Evolutionary conservation across 495 filamentous ascomycete species (phyloP), one percentile per base, ranked within the genome.

Genomic region (Penicillium antarcticum): DNA sequence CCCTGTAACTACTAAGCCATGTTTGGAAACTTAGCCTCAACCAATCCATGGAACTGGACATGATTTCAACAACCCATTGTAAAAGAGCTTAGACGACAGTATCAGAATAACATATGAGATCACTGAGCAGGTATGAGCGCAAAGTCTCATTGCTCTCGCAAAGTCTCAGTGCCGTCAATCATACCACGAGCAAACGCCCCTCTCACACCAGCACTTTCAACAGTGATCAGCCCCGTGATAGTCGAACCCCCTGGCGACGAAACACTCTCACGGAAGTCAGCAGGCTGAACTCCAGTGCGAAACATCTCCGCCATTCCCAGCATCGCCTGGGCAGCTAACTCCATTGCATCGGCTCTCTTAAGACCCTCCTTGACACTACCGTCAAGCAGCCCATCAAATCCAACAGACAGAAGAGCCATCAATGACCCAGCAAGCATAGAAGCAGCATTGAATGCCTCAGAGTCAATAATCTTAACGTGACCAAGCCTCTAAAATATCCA

Each of bases 331-430:
- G 55, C 53, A 16, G 52, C 53, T 33, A 68, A 48, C 42, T 61
- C 45, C 41, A 63, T 5, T 4, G 65, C 62, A 44, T 66, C 60
- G 9, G 48, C 18, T 37, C 61, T 45, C 5, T 56, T 44, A 2
- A 63, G n/a, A 0, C 65, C 65, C 56, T 60, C 55, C 3, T 40
- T 54, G 33, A 68, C 61, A 42, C 51, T 55, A 5, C 63, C 65
- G 44, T 68, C 63, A 24, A 63, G 24, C 21, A 66, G 53, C n/a
- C 62, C 65, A 18, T 66, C 60, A 35, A 63, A 16, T 8, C 60
- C 38, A 34, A 62, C 51, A 6, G 57, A 41, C 29, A 61, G 21
- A 24, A 62, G 36, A 18, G 56, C 65, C 52, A 60, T 57, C 21
- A 53, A 42, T n/a, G 57, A 56, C n/a, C 59, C 55, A 14, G 47